These are phyloP conservation scores for Botryotinia convoluta DNA, from an alignment of 2,329 filamentous ascomycete genomes.

Conservation along the genomic window DNA sequence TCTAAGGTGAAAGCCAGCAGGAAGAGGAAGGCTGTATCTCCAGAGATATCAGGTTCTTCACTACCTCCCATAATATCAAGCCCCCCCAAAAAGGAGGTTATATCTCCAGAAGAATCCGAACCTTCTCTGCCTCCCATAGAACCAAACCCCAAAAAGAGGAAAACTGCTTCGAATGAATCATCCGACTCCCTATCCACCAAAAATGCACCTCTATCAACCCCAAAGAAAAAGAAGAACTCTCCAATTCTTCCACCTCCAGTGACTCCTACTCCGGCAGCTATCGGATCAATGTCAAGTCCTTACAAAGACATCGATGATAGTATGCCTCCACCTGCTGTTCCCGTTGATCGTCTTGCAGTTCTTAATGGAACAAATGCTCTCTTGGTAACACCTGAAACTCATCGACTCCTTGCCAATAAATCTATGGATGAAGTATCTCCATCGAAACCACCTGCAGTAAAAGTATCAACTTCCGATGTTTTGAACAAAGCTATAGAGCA, in stretches of 20 bases:
- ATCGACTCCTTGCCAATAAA: conserved; percentile 56
- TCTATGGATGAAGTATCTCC: conserved; percentile 54
- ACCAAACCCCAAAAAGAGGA: not conserved
- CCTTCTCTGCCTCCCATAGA: not conserved
- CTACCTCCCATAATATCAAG: not conserved
- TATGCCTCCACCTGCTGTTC: conserved; percentile 25
- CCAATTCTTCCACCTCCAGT: conserved; percentile 36
- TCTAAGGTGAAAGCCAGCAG: conserved; percentile 23
- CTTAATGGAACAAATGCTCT: conserved; percentile 66
- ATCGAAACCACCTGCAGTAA: conserved; percentile 44
- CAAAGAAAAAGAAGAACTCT: conserved; percentile 17
- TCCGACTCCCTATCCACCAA: conserved; percentile 19
- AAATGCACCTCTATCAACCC: conserved; percentile 30
- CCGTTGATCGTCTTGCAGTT: conserved; percentile 54
- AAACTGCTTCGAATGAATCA: conserved; percentile 23
- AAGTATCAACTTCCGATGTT: conserved; percentile 63
- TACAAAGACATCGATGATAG: conserved; percentile 43
- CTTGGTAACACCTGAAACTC: conserved; percentile 69
- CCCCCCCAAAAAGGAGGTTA: not conserved
- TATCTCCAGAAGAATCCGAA: not conserved
- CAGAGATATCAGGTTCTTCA: not conserved
- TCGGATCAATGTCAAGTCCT: conserved; percentile 47
- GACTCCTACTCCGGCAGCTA: conserved; percentile 50
- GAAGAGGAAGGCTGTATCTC: not conserved
- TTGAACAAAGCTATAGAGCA: conserved; percentile 74